Conservation (phyloP, 371 early-diverging fungal genomes). For the Mucor indicus region DNA sequence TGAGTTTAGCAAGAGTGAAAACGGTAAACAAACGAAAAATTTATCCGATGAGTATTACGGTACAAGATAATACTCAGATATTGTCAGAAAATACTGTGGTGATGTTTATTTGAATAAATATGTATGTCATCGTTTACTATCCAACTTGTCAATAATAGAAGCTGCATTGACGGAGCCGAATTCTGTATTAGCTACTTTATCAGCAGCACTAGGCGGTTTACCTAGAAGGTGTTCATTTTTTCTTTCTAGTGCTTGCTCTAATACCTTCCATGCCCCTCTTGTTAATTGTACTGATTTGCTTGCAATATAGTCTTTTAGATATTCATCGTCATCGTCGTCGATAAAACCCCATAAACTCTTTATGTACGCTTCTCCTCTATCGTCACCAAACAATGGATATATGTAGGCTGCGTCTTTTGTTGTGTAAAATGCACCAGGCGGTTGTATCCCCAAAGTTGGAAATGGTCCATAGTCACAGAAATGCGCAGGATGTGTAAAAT, state of each 20-base stretch:
- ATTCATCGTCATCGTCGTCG: slow-evolving; percentile 29
- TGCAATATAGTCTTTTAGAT: too few relatives aligned
- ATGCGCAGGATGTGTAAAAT: slow-evolving; percentile 38
- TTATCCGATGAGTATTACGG: too few relatives aligned
- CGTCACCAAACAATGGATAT: slow-evolving; percentile 61
- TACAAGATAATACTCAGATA: too few relatives aligned
- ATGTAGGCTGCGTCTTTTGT: slow-evolving; percentile 46
- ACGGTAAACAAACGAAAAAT: too few relatives aligned
- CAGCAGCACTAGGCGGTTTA: too few relatives aligned
- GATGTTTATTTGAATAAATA: too few relatives aligned
- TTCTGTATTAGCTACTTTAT: slow-evolving; percentile 17
- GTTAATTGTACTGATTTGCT: too few relatives aligned
- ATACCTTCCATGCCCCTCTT: slow-evolving; percentile 29
- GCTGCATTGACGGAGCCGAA: slow-evolving; percentile 31
- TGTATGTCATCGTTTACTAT: too few relatives aligned
- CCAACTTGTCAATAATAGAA: slow-evolving; percentile 18
- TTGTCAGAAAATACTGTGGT: too few relatives aligned
- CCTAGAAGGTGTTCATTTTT: slow-evolving; percentile 13
- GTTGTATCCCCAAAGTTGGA: slow-evolving; percentile 46
- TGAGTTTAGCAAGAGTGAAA: too few relatives aligned
- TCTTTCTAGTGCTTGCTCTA: slow-evolving; percentile 14
- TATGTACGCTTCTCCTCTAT: slow-evolving; percentile 62
- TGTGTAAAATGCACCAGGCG: slow-evolving; percentile 48
- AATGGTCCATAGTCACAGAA: slow-evolving; percentile 57
- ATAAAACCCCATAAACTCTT: slow-evolving; percentile 61